These are phyloP conservation scores for Candolleomyces aberdarensis DNA, from an alignment of 768 basidiomycete genomes.

Conservation along the genomic window DNA sequence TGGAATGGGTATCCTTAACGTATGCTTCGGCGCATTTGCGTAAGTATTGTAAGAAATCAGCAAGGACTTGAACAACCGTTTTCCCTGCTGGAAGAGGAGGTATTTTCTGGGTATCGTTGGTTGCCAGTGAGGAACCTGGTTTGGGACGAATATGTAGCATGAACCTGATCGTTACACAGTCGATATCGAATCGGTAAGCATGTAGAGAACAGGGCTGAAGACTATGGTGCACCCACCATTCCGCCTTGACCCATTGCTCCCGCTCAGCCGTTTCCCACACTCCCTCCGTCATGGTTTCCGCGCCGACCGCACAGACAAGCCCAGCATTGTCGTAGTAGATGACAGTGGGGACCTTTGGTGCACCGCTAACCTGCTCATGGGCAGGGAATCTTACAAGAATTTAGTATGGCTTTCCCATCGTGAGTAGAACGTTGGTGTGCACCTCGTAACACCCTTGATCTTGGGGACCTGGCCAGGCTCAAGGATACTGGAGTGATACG, in stretches of 20 bases:
- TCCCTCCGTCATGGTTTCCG: slow-evolving; percentile 40
- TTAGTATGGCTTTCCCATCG: neutral
- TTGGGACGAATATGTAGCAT: slow-evolving; percentile 40
- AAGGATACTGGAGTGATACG: no score
- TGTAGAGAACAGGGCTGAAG: neutral
- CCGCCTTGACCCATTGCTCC: slow-evolving; percentile 37
- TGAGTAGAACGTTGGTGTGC: no score
- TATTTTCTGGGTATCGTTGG: slow-evolving; percentile 22
- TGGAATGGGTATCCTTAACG: slow-evolving; percentile 44
- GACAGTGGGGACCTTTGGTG: slow-evolving; percentile 48
- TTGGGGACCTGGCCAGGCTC: no score
- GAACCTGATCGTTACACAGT: slow-evolving; percentile 28
- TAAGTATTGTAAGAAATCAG: slow-evolving; percentile 50
- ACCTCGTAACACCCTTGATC: no score
- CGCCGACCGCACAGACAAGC: slow-evolving; percentile 37
- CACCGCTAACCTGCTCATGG: slow-evolving; percentile 21
- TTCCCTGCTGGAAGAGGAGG: slow-evolving; percentile 42
- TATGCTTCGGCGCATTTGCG: slow-evolving; percentile 41
- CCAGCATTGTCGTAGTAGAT: slow-evolving; percentile 44
- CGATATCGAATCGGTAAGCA: no score
- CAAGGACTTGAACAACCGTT: slow-evolving; percentile 39
- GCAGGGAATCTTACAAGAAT: slow-evolving; percentile 14
- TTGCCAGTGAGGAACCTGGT: no score
- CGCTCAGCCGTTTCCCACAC: slow-evolving; percentile 39
- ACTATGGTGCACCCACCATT: slow-evolving; percentile 29